Percentiles rank a stretch among this genome's conserved stretches.
These are phyloP conservation scores for Erysimum cheiri DNA, from an alignment of 441 rosid genomes.

Conservation along the genomic window DNA sequence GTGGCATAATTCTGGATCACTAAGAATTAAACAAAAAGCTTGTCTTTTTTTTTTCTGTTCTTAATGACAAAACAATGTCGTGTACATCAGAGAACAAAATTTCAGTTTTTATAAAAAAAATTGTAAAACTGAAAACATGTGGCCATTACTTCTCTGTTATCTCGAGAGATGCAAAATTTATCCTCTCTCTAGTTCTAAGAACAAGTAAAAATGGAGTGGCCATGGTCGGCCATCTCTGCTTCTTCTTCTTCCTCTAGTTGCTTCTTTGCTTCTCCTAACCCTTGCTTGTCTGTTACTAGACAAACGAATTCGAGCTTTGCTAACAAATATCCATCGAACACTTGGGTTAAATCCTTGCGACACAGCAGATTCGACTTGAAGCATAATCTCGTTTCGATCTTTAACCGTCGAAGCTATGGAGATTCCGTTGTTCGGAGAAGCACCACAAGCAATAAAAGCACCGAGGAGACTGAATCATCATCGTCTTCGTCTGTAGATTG, in stretches of 20 bases:
- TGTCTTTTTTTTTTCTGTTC: background rate
- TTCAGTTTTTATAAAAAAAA: background rate
- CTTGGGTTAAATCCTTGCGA: constrained; percentile 8
- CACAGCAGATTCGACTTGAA: constrained; percentile 25
- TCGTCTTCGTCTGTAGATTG: constrained; percentile 52
- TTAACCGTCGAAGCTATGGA: constrained; percentile 32
- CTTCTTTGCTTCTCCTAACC: constrained; percentile 30
- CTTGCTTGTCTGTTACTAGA: constrained; percentile 10
- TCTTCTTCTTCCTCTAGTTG: constrained; percentile 30
- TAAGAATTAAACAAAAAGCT: constrained; percentile 20
- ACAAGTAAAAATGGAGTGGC: constrained; percentile 41
- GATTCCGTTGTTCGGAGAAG: constrained; percentile 39
- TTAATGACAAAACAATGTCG: constrained; percentile 10
- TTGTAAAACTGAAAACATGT: constrained; percentile 23
- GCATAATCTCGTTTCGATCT: constrained; percentile 25
- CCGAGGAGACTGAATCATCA: constrained; percentile 39
- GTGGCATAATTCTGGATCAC: constrained; percentile 18
- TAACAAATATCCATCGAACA: background rate
- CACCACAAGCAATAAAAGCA: constrained; percentile 46
- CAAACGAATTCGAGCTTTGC: constrained; percentile 11
- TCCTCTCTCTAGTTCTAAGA: constrained; percentile 24
- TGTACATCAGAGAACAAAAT: constrained; percentile 9
- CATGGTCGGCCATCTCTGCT: constrained; percentile 35
- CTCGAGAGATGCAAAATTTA: constrained; percentile 36
- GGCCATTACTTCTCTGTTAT: constrained; percentile 32